Conservation (phyloP, 257 asterid species). For the Jacaranda mimosifolia region DNA sequence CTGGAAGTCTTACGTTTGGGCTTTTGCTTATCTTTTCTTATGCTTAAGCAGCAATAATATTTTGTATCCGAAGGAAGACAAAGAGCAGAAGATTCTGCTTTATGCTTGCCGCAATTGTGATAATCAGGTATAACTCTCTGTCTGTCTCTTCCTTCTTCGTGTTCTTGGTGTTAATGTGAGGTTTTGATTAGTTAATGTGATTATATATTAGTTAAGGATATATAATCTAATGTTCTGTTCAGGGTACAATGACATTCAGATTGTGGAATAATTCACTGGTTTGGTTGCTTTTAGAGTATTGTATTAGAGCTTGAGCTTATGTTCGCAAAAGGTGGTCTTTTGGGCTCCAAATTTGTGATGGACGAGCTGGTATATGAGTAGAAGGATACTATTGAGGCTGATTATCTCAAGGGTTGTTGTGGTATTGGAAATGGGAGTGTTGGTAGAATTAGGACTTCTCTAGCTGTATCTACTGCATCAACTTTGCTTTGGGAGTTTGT, state of each 20-base stretch:
- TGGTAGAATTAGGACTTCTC: not conserved
- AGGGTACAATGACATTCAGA: not conserved
- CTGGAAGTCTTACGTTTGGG: not conserved
- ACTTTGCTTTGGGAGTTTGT: not conserved
- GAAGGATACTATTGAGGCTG: not conserved
- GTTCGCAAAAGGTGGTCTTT: not conserved
- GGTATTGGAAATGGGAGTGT: not conserved
- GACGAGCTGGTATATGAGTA: not conserved
- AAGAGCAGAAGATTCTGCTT: slow-evolving; percentile 74
- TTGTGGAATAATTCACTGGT: not conserved
- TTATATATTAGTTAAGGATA: not conserved
- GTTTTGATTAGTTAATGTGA: not conserved
- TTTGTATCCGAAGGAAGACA: slow-evolving; percentile 87
- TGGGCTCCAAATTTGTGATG: not conserved
- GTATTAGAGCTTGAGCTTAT: not conserved
- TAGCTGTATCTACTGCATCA: not conserved
- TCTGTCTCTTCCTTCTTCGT: too few relatives aligned
- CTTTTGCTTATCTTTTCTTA: not conserved
- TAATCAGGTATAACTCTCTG: slow-evolving; percentile 58
- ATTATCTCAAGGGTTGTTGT: not conserved
- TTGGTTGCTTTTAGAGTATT: not conserved
- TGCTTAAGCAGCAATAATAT: slow-evolving; percentile 67
- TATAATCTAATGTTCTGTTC: slow-evolving; percentile 27
- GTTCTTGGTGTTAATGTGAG: not conserved
- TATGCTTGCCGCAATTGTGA: slow-evolving; percentile 83